These are phyloP conservation scores for Raffaelea arxii DNA, from an alignment of 2,329 filamentous ascomycete genomes.

Conservation along the genomic window DNA sequence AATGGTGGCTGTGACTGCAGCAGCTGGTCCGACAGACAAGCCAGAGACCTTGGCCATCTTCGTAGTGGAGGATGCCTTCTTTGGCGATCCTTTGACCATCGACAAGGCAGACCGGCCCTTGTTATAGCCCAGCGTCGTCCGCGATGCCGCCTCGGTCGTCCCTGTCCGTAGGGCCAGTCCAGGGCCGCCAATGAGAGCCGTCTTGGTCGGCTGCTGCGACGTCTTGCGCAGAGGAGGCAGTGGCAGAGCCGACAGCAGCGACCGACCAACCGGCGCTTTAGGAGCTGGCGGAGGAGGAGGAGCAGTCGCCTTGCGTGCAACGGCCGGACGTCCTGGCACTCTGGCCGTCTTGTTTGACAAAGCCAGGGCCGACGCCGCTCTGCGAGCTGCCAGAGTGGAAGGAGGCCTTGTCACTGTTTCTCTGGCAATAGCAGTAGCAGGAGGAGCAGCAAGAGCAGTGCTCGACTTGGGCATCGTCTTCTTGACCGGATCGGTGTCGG, in stretches of 20 bases:
- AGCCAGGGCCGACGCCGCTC: constrained; percentile 43
- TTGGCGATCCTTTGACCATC: constrained; percentile 28
- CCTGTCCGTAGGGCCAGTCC: no score
- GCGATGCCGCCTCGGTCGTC: constrained; percentile 59
- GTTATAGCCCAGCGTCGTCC: constrained; percentile 76
- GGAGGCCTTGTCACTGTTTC: constrained; percentile 19
- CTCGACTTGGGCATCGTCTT: constrained; percentile 10
- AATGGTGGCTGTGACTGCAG: constrained; percentile 4
- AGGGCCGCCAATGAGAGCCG: constrained; percentile 7
- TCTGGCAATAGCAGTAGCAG: no score
- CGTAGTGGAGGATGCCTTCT: constrained; percentile 7
- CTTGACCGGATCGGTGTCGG: constrained; percentile 29
- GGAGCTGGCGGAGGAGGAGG: neutral
- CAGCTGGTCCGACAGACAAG: constrained; percentile 16
- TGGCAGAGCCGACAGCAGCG: constrained; percentile 7
- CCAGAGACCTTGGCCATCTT: constrained; percentile 1
- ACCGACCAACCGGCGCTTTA: constrained; percentile 11
- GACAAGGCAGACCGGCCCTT: constrained; percentile 56
- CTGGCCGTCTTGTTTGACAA: constrained; percentile 21
- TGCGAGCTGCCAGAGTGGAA: constrained; percentile 44
- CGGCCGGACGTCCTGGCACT: constrained; percentile 13
- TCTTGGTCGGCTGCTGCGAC: neutral
- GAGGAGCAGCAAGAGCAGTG: no score
- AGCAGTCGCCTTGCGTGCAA: constrained; percentile 10
- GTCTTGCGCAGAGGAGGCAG: constrained; percentile 10